Base-by-base conservation (phyloP, 75 land plant genomes). In the Azolla pinnata region DNA sequence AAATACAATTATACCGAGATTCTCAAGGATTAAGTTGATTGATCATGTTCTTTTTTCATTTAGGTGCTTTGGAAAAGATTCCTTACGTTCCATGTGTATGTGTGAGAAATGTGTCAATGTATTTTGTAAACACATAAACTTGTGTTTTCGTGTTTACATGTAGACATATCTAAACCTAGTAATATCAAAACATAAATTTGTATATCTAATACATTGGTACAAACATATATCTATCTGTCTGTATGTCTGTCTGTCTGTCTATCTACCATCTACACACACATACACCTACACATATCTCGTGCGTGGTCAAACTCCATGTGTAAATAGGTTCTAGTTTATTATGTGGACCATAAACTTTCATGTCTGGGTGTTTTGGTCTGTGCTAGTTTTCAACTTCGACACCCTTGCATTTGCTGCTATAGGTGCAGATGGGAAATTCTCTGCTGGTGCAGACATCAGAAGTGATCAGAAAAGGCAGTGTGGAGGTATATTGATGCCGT, bases 371-470 rank as follows among this genome's bases (percentile, higher is more conserved):
- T n/a, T n/a, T n/a, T n/a, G n/a, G n/a, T n/a, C n/a, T n/a, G n/a
- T n/a, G n/a, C n/a, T n/a, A n/a, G n/a, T n/a, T n/a, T n/a, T n/a
- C n/a, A n/a, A n/a, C n/a, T n/a, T n/a, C 14, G 14, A 38, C 14
- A 14, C 42, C 42, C 14, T 38, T 38, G 42, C 42, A 38, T 7
- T 7, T 38, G 10, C 42, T 14, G 14, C 18, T 56, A 55, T 61
- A 66, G 68, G 68, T 44, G 68, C 68, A 9, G 56, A 58, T 66
- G 68, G 68, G 17, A 66, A 59, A 34, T 66, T 66, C 28, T 34
- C 51, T 66, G 68, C 61, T 20, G 68, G 68, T 8, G 68, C 68
- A 26, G 68, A 66, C 53, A 66, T 66, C 44, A 51, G 68, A 29
- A 26, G 53, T 29, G 19, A 8, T 31, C 64, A 33, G 0, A 33